Base-by-base conservation (phyloP, 108 stramenopile species). In the Cylindrotheca closterium region DNA sequence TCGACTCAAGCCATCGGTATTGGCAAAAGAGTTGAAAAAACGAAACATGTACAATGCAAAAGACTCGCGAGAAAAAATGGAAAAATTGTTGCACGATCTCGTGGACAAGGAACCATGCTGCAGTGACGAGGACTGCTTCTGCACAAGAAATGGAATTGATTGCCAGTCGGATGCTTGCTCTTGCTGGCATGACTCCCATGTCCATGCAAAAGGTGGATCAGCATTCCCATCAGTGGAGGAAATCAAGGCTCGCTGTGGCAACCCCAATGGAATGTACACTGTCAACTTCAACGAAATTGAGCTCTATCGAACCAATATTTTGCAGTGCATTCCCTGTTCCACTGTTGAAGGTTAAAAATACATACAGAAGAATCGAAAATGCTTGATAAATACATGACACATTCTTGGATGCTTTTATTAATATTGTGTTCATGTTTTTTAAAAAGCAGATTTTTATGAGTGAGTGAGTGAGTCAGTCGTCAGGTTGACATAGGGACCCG, bases 151-250 rank as follows among this genome's bases (percentile, higher is more conserved):
- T 53, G 89, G 89, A 10, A 79, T 93, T 46, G 81, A 77, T n/a
- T 93, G 92, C 63, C 92, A 93, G 75, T 79, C 85, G 1, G 92
- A 93, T 67, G 83, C 84, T 18, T 93, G 92, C 60, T 75, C 75
- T 4, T 93, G 92, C 69, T 89, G 92, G 88, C 80, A 86, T 63
- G 75, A 77, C 10, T 77, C 80, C 29, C 91, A 89, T 83, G 68
- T 54, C 24, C 75, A 67, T 37, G 33, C 53, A 32, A 54, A 63
- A 1, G 23, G 25, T 22, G 42, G 26, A 30, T 50, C 50, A 29
- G 51, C 32, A 21, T 51, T 8, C 24, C 50, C 66, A 32, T 32
- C 60, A 30, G 59, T 61, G 5, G 73, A 71, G n/a, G 74, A 75
- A 25, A 90, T 90, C 56, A 47, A 78, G 66, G 49, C 45, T 52